These are phyloP conservation scores for Carnegiea gigantea DNA, from an alignment of 179 eudicot species.

Conservation along the genomic window DNA sequence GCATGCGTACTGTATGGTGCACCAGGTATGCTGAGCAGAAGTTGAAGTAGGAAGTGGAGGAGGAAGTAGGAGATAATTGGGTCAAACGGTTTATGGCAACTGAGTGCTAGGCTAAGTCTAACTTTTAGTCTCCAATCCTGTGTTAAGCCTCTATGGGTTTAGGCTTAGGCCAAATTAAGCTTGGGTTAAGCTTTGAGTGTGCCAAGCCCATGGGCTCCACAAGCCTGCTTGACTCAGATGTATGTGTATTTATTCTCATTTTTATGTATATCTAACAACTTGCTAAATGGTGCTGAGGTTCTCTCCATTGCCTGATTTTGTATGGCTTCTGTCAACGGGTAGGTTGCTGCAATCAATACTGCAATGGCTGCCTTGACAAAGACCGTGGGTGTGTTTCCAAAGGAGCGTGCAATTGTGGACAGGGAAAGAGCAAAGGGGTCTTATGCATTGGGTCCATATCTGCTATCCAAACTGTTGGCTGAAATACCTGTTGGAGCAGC, in stretches of 20 bases:
- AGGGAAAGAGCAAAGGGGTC: conserved; percentile 94
- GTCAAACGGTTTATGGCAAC: background rate
- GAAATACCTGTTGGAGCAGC: conserved; percentile 95
- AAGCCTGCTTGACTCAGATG: background rate
- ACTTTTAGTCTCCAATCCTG: background rate
- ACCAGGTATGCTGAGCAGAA: background rate
- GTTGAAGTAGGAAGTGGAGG: background rate
- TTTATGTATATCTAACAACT: background rate
- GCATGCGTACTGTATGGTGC: background rate
- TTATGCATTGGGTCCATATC: conserved; percentile 81
- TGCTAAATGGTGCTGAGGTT: background rate
- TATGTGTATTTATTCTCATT: background rate
- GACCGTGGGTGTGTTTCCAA: conserved; percentile 93
- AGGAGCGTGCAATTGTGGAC: conserved; percentile 95
- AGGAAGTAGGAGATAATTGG: background rate
- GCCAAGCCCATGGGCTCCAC: background rate
- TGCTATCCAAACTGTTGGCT: conserved; percentile 84
- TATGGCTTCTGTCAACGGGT: conserved; percentile 10
- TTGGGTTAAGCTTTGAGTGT: background rate
- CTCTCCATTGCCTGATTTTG: background rate
- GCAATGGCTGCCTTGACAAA: conserved; percentile 99
- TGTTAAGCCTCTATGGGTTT: background rate
- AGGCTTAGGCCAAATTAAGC: background rate
- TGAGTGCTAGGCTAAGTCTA: background rate
- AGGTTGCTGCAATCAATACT: conserved; percentile 99